Conservation (phyloP, 2,329 filamentous ascomycete genomes). For the Daldinia eschscholtzii region DNA sequence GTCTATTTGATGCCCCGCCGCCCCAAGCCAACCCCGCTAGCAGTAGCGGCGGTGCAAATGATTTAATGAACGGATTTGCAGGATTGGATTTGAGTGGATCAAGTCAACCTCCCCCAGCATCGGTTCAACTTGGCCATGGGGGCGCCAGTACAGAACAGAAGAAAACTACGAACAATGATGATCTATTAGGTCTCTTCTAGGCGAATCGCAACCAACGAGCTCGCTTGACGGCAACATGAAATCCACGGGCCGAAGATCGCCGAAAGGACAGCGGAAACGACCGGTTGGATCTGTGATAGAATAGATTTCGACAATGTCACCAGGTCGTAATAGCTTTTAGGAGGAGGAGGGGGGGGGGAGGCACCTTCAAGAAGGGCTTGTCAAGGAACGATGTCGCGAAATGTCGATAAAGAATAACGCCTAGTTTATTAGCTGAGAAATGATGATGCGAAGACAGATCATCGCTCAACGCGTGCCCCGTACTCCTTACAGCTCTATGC, state of each 20-base stretch:
- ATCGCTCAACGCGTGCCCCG: neutral
- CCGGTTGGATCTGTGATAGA: conserved; percentile 26
- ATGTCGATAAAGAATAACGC: conserved; percentile 15
- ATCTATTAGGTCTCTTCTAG: conserved; percentile 71
- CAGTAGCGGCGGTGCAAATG: conserved; percentile 63
- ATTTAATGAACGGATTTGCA: conserved; percentile 91
- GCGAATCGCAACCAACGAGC: conserved; percentile 1
- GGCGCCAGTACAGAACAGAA: conserved; percentile 59
- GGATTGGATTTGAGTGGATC: conserved; percentile 79
- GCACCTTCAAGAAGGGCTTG: conserved; percentile 7
- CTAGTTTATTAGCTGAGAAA: conserved; percentile 33
- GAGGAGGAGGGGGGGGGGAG: neutral
- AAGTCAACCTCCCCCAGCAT: conserved; percentile 73
- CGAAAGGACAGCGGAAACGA: neutral
- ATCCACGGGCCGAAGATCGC: conserved; percentile 13
- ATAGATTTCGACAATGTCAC: conserved; percentile 8
- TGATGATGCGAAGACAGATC: conserved; percentile 24
- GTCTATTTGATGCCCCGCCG: conserved; percentile 77
- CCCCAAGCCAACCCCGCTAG: conserved; percentile 60
- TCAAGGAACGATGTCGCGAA: conserved; percentile 23
- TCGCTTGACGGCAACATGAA: conserved; percentile 9
- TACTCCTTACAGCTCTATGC: conserved; percentile 4
- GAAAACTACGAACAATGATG: conserved; percentile 68
- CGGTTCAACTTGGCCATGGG: conserved; percentile 65
- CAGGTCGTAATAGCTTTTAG: neutral